Evolutionary conservation across 2,329 filamentous ascomycete species (phyloP).

Genomic region (Periglandula ipomoeae): DNA sequence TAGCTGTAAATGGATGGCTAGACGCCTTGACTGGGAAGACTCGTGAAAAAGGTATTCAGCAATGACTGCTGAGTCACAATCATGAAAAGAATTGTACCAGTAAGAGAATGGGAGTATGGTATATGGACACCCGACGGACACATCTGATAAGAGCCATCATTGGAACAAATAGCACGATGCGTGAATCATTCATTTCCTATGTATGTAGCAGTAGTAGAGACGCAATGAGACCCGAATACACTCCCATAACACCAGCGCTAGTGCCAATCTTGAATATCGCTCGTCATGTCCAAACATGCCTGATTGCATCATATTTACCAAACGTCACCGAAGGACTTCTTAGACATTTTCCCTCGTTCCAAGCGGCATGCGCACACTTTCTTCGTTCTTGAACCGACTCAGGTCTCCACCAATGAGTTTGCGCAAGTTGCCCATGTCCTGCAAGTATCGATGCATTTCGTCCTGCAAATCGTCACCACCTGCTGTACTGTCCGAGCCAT

Average conservation of each 20-base stretch:
- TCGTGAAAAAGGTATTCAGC: too few species aligned
- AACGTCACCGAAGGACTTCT: neutral
- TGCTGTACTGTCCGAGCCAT: conserved; percentile 35
- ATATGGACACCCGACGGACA: too few species aligned
- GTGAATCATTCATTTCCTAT: neutral
- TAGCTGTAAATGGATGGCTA: too few species aligned
- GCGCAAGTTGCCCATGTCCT: conserved; percentile 64
- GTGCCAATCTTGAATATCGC: neutral
- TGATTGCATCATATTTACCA: neutral
- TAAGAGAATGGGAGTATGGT: too few species aligned
- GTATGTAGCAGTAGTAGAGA: neutral
- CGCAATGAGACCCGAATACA: neutral
- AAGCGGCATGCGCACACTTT: conserved; percentile 44
- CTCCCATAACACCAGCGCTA: conserved; percentile 9
- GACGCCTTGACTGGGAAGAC: too few species aligned
- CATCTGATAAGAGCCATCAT: too few species aligned
- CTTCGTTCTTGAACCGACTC: conserved; percentile 53
- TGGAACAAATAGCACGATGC: neutral
- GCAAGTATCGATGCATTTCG: conserved; percentile 76
- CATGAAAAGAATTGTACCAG: too few species aligned
- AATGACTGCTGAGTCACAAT: too few species aligned
- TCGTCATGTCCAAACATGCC: neutral
- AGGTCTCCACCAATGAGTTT: conserved; percentile 67
- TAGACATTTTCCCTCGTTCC: conserved; percentile 33
- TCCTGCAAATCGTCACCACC: conserved; percentile 62